Percentiles rank a stretch among this genome's conserved stretches.
phyloP scores from a whole-genome alignment of 2,329 filamentous ascomycete genomes.

The Chaetomiaceae sp. region DNA sequence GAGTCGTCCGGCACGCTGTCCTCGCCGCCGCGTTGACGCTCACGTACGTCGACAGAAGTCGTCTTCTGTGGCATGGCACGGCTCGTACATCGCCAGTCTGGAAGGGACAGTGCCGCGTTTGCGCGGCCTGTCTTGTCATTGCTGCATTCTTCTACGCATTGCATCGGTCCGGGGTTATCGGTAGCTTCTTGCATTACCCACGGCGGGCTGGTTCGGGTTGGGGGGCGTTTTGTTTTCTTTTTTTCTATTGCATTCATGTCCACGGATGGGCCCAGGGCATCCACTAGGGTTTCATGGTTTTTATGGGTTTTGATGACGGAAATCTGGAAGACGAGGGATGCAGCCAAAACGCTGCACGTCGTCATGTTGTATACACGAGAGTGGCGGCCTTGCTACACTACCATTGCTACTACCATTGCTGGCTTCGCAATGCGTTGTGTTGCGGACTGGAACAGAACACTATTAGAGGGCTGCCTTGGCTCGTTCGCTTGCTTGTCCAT shows the following conservation, averaged over 20 bases:
- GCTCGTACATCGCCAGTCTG: no score
- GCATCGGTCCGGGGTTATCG: conserved; percentile 4
- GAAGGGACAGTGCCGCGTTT: no score
- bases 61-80: no score
- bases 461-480: background rate
- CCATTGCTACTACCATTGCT: no score
- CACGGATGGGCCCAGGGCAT: background rate
- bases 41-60: background rate
- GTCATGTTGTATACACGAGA: conserved; percentile 4
- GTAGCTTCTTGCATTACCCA: conserved; percentile 10
- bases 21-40: conserved; percentile 38
- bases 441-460: background rate
- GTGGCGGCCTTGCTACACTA: background rate
- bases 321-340: background rate
- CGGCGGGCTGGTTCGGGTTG: conserved; percentile 7
- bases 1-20: conserved; percentile 53
- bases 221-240: background rate
- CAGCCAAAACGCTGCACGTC: background rate
- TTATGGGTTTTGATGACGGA: background rate
- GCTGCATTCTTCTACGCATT: conserved; percentile 1
- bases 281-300: background rate
- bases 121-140: background rate
- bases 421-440: background rate
- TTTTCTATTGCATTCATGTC: conserved; percentile 5
- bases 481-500: no score